phyloP scores from a whole-genome alignment of 148 eudicot genomes.

The Heliamphora exappendiculata region DNA sequence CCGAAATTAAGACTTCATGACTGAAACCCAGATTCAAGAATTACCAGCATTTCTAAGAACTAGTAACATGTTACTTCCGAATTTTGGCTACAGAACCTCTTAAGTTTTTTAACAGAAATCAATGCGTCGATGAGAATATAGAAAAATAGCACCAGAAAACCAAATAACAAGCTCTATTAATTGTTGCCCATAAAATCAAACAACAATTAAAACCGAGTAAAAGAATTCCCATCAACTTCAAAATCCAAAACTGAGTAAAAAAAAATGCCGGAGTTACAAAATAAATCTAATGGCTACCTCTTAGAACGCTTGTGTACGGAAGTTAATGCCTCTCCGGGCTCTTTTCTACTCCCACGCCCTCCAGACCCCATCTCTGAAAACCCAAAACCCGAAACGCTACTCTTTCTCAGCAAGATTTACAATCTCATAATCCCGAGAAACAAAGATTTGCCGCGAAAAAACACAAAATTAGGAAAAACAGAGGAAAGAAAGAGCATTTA shows the following conservation, averaged over 20 bases:
- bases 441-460: neutral
- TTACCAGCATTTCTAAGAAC: neutral
- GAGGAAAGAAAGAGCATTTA: too few relatives aligned
- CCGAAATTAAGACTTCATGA: neutral
- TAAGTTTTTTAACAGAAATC: neutral
- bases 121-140: neutral
- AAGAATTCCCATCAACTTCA: constrained; percentile 15
- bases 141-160: neutral
- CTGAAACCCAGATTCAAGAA: constrained; percentile 6
- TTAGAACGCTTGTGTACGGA: constrained; percentile 55
- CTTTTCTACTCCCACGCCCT: constrained; percentile 32
- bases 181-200: neutral
- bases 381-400: constrained; percentile 3
- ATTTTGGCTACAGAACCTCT: neutral
- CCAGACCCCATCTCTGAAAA: constrained; percentile 53
- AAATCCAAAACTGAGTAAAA: constrained; percentile 1
- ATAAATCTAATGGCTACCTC: constrained; percentile 36
- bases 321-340: constrained; percentile 25
- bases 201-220: neutral
- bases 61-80: neutral
- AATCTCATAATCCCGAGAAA: neutral
- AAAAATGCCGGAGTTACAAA: neutral
- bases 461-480: neutral
- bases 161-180: neutral
- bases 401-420: neutral